These are phyloP conservation scores for Penicillium sp. DNA, from an alignment of 2,329 filamentous ascomycete genomes.

Conservation along the genomic window DNA sequence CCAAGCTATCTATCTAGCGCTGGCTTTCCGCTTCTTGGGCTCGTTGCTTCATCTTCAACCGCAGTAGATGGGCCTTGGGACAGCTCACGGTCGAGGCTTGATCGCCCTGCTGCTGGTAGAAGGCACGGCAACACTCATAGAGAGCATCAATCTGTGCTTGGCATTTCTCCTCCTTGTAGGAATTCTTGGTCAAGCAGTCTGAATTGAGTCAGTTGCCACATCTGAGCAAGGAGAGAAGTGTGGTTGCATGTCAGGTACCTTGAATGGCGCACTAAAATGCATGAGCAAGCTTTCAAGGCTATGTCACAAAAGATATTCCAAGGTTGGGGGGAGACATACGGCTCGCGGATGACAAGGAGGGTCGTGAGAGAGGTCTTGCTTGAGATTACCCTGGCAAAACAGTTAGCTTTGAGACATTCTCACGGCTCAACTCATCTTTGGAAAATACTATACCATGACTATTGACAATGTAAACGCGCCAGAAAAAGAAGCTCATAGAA, in stretches of 20 bases:
- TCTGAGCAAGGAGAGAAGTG: neutral
- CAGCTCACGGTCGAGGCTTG: conserved; percentile 77
- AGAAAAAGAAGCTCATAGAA: conserved; percentile 16
- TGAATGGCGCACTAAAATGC: conserved; percentile 78
- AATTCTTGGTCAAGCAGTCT: conserved; percentile 84
- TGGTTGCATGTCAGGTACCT: conserved; percentile 55
- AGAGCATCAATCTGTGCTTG: conserved; percentile 75
- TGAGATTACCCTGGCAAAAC: conserved; percentile 46
- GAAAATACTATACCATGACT: conserved; percentile 13
- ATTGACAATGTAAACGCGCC: neutral
- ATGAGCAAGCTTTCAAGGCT: conserved; percentile 21
- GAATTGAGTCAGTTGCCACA: conserved; percentile 15
- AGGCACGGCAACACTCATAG: conserved; percentile 89
- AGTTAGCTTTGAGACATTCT: conserved; percentile 8
- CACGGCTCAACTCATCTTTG: neutral
- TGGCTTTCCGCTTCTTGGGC: conserved; percentile 40
- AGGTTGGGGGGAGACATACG: conserved; percentile 51
- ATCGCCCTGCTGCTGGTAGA: conserved; percentile 80
- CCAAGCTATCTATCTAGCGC: conserved; percentile 23
- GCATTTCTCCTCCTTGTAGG: conserved; percentile 84
- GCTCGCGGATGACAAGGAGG: conserved; percentile 86
- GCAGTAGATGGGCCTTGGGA: conserved; percentile 76
- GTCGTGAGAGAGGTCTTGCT: conserved; percentile 71
- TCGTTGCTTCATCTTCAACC: conserved; percentile 82
- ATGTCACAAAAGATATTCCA: neutral